Evolutionary conservation across 495 filamentous ascomycete genomes (phyloP).

Genomic region (Halenospora varia): DNA sequence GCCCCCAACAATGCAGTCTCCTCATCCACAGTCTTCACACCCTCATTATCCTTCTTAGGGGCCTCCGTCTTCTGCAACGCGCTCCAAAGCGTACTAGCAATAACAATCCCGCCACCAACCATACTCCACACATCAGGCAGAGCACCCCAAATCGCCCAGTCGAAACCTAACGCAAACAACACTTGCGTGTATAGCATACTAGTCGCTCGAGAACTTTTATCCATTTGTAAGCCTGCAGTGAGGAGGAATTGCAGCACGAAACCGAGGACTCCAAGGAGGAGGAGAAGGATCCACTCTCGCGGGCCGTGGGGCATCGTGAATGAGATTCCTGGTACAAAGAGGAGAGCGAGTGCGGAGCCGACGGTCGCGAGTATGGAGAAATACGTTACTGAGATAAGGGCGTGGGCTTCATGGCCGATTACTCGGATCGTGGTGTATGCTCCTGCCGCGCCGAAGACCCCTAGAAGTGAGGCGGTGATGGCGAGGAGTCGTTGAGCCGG

Average conservation of each 20-base stretch:
- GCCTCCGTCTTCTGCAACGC: slow-evolving; percentile 41
- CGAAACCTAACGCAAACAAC: slow-evolving; percentile 73
- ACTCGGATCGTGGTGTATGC: slow-evolving; percentile 74
- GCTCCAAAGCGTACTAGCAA: slow-evolving; percentile 69
- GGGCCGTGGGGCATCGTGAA: slow-evolving; percentile 57
- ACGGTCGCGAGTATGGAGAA: slow-evolving; percentile 64
- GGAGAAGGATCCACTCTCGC: slow-evolving; percentile 62
- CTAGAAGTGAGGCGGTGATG: slow-evolving; percentile 60
- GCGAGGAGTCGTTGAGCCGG: slow-evolving; percentile 63
- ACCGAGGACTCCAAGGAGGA: slow-evolving; percentile 64
- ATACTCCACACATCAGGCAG: slow-evolving; percentile 59
- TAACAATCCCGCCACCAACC: slow-evolving; percentile 63
- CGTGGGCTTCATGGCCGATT: slow-evolving; percentile 74
- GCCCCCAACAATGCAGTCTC: slow-evolving; percentile 30
- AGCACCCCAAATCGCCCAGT: slow-evolving; percentile 70
- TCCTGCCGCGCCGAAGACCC: slow-evolving; percentile 65
- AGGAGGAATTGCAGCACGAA: slow-evolving; percentile 78
- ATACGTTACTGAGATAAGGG: slow-evolving; percentile 75
- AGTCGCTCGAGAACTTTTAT: slow-evolving; percentile 62
- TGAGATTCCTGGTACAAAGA: slow-evolving; percentile 33
- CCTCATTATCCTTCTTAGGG: slow-evolving; percentile 18
- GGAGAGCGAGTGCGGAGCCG: slow-evolving; percentile 38
- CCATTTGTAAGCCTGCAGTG: slow-evolving; percentile 68
- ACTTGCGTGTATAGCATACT: slow-evolving; percentile 83
- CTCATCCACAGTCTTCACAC: slow-evolving; percentile 24